Percentiles rank a stretch among this genome's conserved stretches.
Evolutionary conservation across 2,329 filamentous ascomycete species (phyloP).

Genomic region (Fusarium xyrophilum): DNA sequence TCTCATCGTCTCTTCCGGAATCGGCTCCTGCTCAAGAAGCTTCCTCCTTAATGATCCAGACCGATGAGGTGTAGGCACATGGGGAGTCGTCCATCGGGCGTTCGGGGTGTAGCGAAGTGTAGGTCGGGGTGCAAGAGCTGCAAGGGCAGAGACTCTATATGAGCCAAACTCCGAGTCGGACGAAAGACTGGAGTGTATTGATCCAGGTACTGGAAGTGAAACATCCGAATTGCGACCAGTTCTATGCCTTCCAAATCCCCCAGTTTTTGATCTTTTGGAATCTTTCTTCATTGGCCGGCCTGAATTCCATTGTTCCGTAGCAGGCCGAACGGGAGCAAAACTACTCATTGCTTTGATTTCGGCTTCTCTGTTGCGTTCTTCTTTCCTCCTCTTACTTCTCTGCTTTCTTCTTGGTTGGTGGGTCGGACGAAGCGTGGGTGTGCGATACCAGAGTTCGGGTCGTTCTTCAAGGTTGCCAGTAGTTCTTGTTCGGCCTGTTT

Average conservation of each 20-base stretch:
- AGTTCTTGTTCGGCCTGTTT: slow-evolving; percentile 25
- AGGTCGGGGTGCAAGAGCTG: slow-evolving; percentile 84
- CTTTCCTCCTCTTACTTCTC: slow-evolving; percentile 77
- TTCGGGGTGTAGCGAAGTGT: slow-evolving; percentile 77
- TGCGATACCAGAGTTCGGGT: slow-evolving; percentile 43
- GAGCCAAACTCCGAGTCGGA: slow-evolving; percentile 73
- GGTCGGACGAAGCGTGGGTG: slow-evolving; percentile 66
- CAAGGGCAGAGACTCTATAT: slow-evolving; percentile 81
- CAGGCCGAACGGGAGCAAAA: slow-evolving; percentile 69
- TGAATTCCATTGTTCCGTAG: slow-evolving; percentile 64
- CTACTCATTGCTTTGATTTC: slow-evolving; percentile 87
- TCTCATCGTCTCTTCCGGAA: slow-evolving; percentile 66
- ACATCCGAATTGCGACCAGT: slow-evolving; percentile 73
- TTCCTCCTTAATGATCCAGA: slow-evolving; percentile 60
- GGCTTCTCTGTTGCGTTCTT: slow-evolving; percentile 80
- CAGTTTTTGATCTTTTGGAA: slow-evolving; percentile 69
- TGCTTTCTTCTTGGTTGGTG: slow-evolving; percentile 68
- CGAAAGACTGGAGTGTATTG: slow-evolving; percentile 78
- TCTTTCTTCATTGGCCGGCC: slow-evolving; percentile 68
- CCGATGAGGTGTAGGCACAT: slow-evolving; percentile 55
- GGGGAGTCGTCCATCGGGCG: slow-evolving; percentile 61
- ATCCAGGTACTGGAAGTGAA: slow-evolving; percentile 76
- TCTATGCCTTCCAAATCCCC: slow-evolving; percentile 57
- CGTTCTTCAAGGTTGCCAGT: slow-evolving; percentile 17
- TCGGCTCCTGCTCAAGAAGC: slow-evolving; percentile 58